Base-by-base conservation (phyloP, 352 stramenopile species). In the Phytophthora melonis region DNA sequence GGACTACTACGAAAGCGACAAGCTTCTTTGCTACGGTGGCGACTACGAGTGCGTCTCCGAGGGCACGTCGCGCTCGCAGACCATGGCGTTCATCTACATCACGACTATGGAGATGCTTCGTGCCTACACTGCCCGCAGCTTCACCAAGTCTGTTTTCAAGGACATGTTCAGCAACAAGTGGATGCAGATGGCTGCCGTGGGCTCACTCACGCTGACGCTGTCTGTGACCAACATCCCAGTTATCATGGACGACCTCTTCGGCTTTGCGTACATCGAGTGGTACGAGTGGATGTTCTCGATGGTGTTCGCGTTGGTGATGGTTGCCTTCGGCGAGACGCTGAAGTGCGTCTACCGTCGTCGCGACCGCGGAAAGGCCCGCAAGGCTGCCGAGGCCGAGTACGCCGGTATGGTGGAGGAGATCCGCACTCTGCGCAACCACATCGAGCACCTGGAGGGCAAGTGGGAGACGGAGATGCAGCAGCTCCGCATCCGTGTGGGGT, bases 151-250 rank as follows among this genome's bases (percentile, higher is more conserved):
- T 27, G 77, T 93, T 9, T 93, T 90, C 66, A 75, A 87, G 41
- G 75, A 91, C 61, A 82, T 90, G 54, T 90, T 92, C 68, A 74
- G 81, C 58, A 93, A 93, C 78, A 93, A 93, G 81, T 93, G 81
- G 81, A 92, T 93, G 84, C 83, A 91, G 59, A 87, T 84, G 72
- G 86, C 86, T 23, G 84, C 86, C 34, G 63, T 92, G 14, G 86
- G 84, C 16, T 91, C 83, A 8, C 49, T 93, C 8, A 68, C 75
- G 1, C 56, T 93, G 45, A 93, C 86, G n/a, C 25, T 92, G 0
- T 88, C 76, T 3, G 83, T 93, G 63, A 93, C 84, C 1, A 91
- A 89, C 58, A 90, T 93, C 60, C 84, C 84, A 16, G 74, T 91
- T 34, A 66, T 93, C 53, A 88, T 77, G 55, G 82, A 90, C 47